Base-by-base conservation (phyloP, 306 rosid species). In the Lathyrus sativus region DNA sequence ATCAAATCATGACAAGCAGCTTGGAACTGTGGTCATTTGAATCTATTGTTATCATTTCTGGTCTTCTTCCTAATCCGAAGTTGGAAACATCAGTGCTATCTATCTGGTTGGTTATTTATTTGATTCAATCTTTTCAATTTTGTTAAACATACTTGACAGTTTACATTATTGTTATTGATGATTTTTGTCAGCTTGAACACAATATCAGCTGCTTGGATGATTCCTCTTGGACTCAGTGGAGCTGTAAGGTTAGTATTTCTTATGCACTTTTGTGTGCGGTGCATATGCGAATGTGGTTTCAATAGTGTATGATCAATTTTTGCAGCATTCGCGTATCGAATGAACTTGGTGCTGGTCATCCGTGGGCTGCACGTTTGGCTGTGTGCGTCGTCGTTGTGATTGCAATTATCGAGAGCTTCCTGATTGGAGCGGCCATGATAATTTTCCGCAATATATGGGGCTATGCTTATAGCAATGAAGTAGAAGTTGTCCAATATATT, bases 191-290 rank as follows among this genome's bases (percentile, higher is more conserved):
- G 96, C 74, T 79, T 88, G 49, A 88, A 83, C 66, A 88, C 96
- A 19, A 37, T 64, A 13, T 26, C 82, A 71, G 18, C 53, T 6
- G 78, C 72, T 75, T 86, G 89, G 91, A 85, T 82, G 91, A 82
- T 91, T 67, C 81, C 93, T 9, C 84, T 77, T 70, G 93, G 96
- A 76, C 84, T 91, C 15, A 77, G 96, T 79, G 77, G 81, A 73
- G 91, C 96, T 56, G 79, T 76, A 45, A 88, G 97, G 96, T 91
- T 54, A 82, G 81, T n/a, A n/a, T n/a, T n/a, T n/a, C n/a, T n/a
- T n/a, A n/a, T n/a, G n/a, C n/a, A n/a, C n/a, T n/a, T n/a, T n/a
- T n/a, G 61, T 55, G 17, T 5, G 59, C 22, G 1, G 7, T 3
- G 60, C 14, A 5, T 55, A 37, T 3, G 35, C 14, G 7, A 3